These are phyloP conservation scores for Ganoderma sinense DNA, from an alignment of 1,284 basidiomycete species.

Conservation along the genomic window DNA sequence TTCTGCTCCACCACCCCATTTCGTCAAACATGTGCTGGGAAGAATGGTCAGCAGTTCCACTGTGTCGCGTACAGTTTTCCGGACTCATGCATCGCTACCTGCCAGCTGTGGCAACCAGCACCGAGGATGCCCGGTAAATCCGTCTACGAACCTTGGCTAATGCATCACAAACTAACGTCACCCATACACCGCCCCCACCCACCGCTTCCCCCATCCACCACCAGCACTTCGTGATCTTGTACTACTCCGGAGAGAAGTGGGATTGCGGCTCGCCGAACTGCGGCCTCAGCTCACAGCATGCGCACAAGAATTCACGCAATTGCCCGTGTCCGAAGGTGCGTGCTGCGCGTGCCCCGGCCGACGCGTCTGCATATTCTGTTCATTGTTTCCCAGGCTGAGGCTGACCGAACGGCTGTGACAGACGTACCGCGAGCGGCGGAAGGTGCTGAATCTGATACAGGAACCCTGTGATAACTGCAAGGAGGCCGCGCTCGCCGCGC, in stretches of 20 bases:
- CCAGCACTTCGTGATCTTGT: conserved; percentile 65
- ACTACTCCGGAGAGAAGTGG: conserved; percentile 52
- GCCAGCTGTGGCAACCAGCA: conserved; percentile 68
- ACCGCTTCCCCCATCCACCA: not conserved
- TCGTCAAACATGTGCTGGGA: conserved; percentile 47
- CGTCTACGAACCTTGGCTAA: not conserved
- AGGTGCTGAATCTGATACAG: conserved; percentile 57
- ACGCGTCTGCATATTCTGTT: not conserved
- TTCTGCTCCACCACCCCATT: not conserved
- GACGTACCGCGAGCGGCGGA: conserved; percentile 49
- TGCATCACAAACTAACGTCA: conserved; percentile 2
- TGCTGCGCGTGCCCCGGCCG: not conserved
- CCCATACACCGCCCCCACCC: not conserved
- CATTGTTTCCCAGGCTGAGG: conserved; percentile 1
- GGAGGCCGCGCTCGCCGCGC: conserved; percentile 39
- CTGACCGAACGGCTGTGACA: conserved; percentile 31
- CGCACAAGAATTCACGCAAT: conserved; percentile 50
- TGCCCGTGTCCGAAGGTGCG: conserved; percentile 44
- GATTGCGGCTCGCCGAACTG: conserved; percentile 53
- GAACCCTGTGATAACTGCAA: conserved; percentile 57
- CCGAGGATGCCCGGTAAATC: conserved; percentile 65
- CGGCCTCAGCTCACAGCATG: conserved; percentile 51
- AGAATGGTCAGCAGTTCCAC: conserved; percentile 47
- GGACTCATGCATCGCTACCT: conserved; percentile 10
- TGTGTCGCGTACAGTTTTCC: not conserved